Base-by-base conservation (phyloP, 2,329 filamentous ascomycete genomes). In the Bisporella sp. region DNA sequence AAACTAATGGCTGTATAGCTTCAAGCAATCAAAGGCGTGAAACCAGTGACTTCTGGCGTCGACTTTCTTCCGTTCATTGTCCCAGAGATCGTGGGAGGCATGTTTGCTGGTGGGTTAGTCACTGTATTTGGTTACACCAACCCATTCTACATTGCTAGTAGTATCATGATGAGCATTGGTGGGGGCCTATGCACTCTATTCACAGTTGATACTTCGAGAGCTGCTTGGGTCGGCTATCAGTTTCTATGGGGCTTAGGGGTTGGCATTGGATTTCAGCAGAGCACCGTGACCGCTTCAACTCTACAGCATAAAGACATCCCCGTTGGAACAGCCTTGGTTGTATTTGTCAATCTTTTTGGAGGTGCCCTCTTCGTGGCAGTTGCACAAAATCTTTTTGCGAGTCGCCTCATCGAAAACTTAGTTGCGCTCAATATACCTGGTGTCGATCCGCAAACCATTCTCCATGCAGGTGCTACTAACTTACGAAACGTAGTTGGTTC, bases 171-270 rank as follows among this genome's bases (percentile, higher is more conserved):
- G 37, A 31, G 50, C 5, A 30, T 58, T 28, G 56, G 54, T 8
- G 43, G 49, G 4, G 54, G 56, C 32, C 56, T 58, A 7, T 28
- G 55, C 5, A 54, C 56, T 12, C 48, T 51, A 9, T 49, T 59
- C 13, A 48, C 52, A 29, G 32, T 40, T 4, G 39, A 51, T 31
- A 48, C 49, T n/a, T 40, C 37, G 4, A 64, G 64, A 2, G 70
- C 62, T 12, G 65, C 66, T 37, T 76, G 73, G 73, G 74, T 77
- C 46, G 73, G 73, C 9, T 77, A 74, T 57, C 73, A 77, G 59
- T 66, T 76, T 28, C 49, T 77, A 4, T 57, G 66, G 1, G 75
- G 74, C 4, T 42, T 72, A 1, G 73, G 71, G 5, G 68, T 65
- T 55, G 75, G 74, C 5, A 53, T 69, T 2, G 65, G 63, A n/a